Base-by-base conservation (phyloP, 495 filamentous ascomycete species). In the Hypoxylon crocopeplum region DNA sequence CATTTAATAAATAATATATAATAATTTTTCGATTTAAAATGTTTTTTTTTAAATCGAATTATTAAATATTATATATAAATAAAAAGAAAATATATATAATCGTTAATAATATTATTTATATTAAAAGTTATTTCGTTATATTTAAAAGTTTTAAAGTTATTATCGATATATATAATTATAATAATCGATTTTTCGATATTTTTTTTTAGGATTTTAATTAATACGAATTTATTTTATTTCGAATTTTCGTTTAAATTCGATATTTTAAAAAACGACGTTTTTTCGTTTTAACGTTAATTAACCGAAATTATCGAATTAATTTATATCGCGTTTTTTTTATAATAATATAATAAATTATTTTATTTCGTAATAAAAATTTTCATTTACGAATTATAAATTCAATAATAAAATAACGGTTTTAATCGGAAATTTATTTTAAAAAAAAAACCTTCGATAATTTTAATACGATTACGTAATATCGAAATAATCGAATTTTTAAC, bases 381-480 rank as follows among this genome's bases (percentile, higher is more conserved):
- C 89, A 20, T 95, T 90, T 3, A 94, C 94, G 10, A 98, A 98
- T 66, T 81, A 91, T 46, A 89, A 89, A 42, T 97, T 97, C 59
- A 95, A 95, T 41, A 98, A 98, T 76, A 98, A 98, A 76, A 97
- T 98, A 91, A 93, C 95, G 3, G 93, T 98, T 1, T 75, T 98
- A 55, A 95, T 93, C 0, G 94, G 94, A 12, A 95, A 98, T 97
- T 68, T 80, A 98, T 34, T 79, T 98, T 11, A 92, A 93, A 1
- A 82, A 95, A 24, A 95, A 95, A 1, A 98, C 95, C 0, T 93
- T 98, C 12, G 93, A n/a, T n/a, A n/a, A n/a, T 93, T 19, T 79
- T 98, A 27, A 95, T 95, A 7, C 86, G 94, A 17, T 74, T 98
- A 50, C 84, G 95, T 7, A 88, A 98, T 59, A 89, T 92, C 27